Percentiles rank a stretch among this genome's conserved stretches.
Evolutionary conservation across 1,284 basidiomycete genomes (phyloP).

Genomic region (Rhodotorula sp.): DNA sequence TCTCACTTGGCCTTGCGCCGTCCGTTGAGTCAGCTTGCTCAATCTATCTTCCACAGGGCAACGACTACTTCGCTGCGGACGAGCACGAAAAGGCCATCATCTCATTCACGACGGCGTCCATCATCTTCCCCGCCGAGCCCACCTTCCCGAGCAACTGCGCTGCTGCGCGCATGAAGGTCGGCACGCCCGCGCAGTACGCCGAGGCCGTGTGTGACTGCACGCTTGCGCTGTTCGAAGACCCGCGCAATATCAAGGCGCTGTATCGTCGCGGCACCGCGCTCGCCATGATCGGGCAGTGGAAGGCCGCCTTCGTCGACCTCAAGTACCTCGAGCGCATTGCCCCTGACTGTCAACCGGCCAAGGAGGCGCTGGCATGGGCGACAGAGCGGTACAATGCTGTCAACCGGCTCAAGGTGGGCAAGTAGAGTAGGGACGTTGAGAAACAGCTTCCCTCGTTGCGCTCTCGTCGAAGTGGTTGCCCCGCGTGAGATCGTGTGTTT

Average conservation of each 20-base stretch:
- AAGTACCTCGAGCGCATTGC: conserved; percentile 15
- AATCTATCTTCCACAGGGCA: conserved; percentile 14
- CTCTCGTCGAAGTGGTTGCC: too few relatives aligned
- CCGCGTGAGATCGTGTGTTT: too few relatives aligned
- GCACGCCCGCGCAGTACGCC: conserved; percentile 25
- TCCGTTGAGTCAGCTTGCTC: background rate
- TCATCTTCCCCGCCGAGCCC: conserved; percentile 29
- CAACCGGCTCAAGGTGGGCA: background rate
- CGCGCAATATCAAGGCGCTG: conserved; percentile 31
- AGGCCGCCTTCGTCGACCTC: conserved; percentile 31
- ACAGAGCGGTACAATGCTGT: background rate
- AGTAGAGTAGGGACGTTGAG: background rate
- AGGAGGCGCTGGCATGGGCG: conserved; percentile 28
- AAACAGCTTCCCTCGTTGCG: too few relatives aligned
- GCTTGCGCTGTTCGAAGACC: conserved; percentile 27
- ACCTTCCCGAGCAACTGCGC: conserved; percentile 30
- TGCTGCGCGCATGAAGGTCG: conserved; percentile 38
- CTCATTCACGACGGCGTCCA: conserved; percentile 31
- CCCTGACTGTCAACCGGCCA: conserved; percentile 21
- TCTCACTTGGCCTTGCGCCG: background rate
- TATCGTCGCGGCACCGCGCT: conserved; percentile 34
- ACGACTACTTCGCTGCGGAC: conserved; percentile 30
- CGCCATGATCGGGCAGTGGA: conserved; percentile 23
- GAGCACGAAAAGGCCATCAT: conserved; percentile 32
- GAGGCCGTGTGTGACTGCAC: conserved; percentile 40